Conservation (phyloP, 139 green algal genomes). For the Limnomonas spitsbergensis region DNA sequence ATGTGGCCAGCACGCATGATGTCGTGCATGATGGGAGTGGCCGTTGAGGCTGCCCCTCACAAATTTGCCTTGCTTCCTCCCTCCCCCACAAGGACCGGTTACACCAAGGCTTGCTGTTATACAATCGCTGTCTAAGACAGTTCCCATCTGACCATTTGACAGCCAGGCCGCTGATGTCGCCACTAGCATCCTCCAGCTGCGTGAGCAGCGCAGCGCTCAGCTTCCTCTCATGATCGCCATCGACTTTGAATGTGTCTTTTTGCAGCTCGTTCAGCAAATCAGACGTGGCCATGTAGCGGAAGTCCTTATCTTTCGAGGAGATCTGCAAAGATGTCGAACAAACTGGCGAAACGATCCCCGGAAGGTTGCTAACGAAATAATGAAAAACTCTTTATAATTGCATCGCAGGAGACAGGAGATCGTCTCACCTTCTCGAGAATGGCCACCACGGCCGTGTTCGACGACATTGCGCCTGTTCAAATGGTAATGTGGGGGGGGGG, state of each 20-base stretch:
- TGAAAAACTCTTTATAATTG: background rate
- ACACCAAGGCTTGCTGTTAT: too few species aligned
- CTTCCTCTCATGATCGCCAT: constrained; percentile 64
- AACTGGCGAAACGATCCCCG: background rate
- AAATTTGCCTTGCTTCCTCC: too few species aligned
- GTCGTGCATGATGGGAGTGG: too few species aligned
- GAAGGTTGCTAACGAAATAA: background rate
- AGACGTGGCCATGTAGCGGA: constrained; percentile 91
- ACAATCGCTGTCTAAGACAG: too few species aligned
- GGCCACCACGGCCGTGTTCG: background rate
- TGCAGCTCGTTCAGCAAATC: constrained; percentile 86
- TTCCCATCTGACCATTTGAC: constrained; percentile 70
- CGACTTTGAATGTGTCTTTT: constrained; percentile 69
- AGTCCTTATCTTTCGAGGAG: constrained; percentile 71
- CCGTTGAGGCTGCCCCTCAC: too few species aligned
- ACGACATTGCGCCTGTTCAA: background rate
- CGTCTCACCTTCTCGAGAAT: constrained; percentile 13
- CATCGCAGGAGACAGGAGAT: background rate
- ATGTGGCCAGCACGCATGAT: too few species aligned
- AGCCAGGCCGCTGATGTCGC: constrained; percentile 85
- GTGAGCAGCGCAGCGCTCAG: constrained; percentile 69
- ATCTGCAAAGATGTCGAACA: constrained; percentile 46
- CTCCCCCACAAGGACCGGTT: too few species aligned
- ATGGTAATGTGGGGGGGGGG: too few species aligned
- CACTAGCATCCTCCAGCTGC: constrained; percentile 82